A percentile compares a stretch with the other conserved stretches of the same genome.
Evolutionary conservation across 176 grass and related monocot genomes (phyloP).

Genomic region (Oryza australiensis): DNA sequence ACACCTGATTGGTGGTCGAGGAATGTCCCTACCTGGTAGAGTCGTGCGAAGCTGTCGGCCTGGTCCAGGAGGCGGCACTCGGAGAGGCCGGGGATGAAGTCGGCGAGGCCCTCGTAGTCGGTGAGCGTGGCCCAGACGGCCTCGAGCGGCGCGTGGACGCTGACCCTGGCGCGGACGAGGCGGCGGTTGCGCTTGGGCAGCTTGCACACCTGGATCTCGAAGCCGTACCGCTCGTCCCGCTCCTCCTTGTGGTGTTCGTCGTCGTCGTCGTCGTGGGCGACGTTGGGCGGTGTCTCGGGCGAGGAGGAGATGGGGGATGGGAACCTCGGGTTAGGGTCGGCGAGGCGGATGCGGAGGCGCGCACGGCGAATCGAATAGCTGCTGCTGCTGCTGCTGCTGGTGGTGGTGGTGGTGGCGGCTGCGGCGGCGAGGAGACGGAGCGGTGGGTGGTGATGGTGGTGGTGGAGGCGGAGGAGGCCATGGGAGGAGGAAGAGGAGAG

Average conservation of each 20-base stretch:
- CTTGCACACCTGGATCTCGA: slow-evolving; percentile 67
- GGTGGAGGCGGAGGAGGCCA: neutral
- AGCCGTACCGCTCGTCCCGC: slow-evolving; percentile 14
- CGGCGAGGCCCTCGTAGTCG: slow-evolving; percentile 83
- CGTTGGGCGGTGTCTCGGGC: slow-evolving; percentile 13
- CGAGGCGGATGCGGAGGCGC: slow-evolving; percentile 1
- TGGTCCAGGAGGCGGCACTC: slow-evolving; percentile 68
- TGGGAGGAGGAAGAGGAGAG: neutral
- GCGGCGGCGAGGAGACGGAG: neutral
- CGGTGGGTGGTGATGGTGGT: neutral
- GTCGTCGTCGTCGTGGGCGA: neutral
- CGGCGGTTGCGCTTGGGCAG: slow-evolving; percentile 56
- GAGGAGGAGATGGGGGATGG: neutral
- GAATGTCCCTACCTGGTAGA: slow-evolving; percentile 60
- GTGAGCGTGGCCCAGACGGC: slow-evolving; percentile 81
- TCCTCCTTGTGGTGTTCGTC: neutral
- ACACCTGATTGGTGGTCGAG: neutral
- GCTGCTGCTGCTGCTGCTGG: too few species aligned
- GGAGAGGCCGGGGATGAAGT: slow-evolving; percentile 76
- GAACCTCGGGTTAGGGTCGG: neutral
- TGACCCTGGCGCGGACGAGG: slow-evolving; percentile 47
- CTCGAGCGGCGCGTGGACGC: slow-evolving; percentile 59
- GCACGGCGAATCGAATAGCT: neutral
- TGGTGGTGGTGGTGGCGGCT: neutral
- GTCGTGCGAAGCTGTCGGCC: slow-evolving; percentile 48